Base-by-base conservation (phyloP, 352 stramenopile species). In the Phytophthora pseudosyringae region DNA sequence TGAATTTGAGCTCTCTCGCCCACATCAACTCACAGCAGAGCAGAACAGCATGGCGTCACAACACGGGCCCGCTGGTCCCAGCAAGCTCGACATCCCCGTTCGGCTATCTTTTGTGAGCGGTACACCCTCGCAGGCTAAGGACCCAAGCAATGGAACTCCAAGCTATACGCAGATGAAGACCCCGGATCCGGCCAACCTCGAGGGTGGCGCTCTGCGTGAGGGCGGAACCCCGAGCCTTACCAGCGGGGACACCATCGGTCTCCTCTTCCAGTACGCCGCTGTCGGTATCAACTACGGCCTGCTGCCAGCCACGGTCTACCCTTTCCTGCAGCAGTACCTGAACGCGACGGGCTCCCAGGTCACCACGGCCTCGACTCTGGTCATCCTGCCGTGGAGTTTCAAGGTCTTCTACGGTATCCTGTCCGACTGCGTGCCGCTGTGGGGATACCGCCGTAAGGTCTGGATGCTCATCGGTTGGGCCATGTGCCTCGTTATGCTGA, bases 351-450 rank as follows among this genome's bases (percentile, higher is more conserved):
- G 69, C 5, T 74, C 66, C 5, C 43, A 68, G 25, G 58, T 70
- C 12, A 73, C 69, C 25, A 61, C 64, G n/a, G 77, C 77, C 10
- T 44, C 46, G 3, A 69, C 67, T 2, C 55, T 91, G 40, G 70
- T 91, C 2, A 76, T 74, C 49, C 60, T 90, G 10, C 80, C 77
- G 29, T 92, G 83, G 82, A 79, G 61, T 28, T 91, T 90, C 64
- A 92, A 94, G 21, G 21, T 21, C 21, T 21, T 21, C 21, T 21
- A 21, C 21, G 21, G 21, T 21, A 21, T 21, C 21, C 15, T 69
- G 26, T 73, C 73, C 12, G 88, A 94, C 68, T 94, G 83, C 64
- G 76, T 90, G 31, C 86, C 86, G 15, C 83, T 93, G 15, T 69
- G 32, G 9, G 65, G 65, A 18, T 69, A 69, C 40, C 65, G 65